phyloP scores from a whole-genome alignment of 108 stramenopile genomes.

The Conticribra weissflogii region DNA sequence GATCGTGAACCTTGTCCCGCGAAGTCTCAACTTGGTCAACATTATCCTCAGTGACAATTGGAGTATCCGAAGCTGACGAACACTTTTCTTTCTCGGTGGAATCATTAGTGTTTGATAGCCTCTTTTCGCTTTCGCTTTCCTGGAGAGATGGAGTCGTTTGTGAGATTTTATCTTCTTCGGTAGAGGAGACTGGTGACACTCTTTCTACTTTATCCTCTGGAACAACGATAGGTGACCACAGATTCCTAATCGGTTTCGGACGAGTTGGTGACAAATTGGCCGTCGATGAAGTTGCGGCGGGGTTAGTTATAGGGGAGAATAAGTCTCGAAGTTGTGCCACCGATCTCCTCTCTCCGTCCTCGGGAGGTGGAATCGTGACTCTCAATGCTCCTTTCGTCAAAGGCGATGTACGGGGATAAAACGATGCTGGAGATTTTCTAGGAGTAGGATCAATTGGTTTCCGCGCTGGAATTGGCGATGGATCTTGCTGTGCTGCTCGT shows the following conservation, averaged over 20 bases:
- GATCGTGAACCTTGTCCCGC: too few relatives aligned
- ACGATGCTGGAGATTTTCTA: too few relatives aligned
- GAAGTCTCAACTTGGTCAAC: too few relatives aligned
- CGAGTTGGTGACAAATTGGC: neutral
- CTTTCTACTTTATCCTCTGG: too few relatives aligned
- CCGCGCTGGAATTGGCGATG: neutral
- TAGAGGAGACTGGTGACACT: neutral
- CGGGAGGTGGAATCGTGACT: neutral
- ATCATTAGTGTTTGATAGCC: too few relatives aligned
- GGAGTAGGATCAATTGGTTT: too few relatives aligned
- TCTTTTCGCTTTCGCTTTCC: too few relatives aligned
- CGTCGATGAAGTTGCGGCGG: neutral
- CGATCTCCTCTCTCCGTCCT: constrained; percentile 2
- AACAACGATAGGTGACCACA: neutral
- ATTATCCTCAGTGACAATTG: too few relatives aligned
- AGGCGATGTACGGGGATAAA: neutral
- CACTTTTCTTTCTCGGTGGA: too few relatives aligned
- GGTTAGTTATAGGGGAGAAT: constrained; percentile 30
- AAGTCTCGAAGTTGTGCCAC: constrained; percentile 30
- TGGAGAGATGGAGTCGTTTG: neutral
- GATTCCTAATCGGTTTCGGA: neutral
- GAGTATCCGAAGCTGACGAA: too few relatives aligned
- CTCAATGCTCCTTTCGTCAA: neutral
- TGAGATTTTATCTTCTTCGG: neutral
- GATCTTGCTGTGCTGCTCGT: too few relatives aligned